Evolutionary conservation across 2,329 filamentous ascomycete genomes (phyloP).

Genomic region (Lachnellula arida): DNA sequence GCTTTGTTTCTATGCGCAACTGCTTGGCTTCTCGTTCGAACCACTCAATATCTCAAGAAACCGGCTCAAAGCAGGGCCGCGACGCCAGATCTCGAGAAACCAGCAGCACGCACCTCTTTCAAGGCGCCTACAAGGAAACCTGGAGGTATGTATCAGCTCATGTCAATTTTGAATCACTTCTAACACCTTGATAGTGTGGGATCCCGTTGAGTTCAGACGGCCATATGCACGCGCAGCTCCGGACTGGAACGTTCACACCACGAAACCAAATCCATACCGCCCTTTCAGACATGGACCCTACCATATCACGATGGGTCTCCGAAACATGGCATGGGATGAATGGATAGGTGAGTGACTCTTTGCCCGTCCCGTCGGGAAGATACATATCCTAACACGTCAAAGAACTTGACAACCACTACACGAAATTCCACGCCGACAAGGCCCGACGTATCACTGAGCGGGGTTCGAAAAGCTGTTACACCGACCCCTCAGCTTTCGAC

Average conservation of each 20-base stretch:
- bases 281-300: constrained; percentile 32
- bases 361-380: background rate
- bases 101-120: constrained; percentile 16
- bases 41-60: constrained; percentile 19
- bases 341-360: constrained; percentile 29
- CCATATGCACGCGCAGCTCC: constrained; percentile 26
- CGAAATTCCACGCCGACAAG: constrained; percentile 69
- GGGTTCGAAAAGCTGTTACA: constrained; percentile 61
- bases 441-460: constrained; percentile 61
- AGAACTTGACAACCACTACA: constrained; percentile 77
- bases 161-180: background rate
- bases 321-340: constrained; percentile 33
- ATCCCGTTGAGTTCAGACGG: constrained; percentile 29
- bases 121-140: constrained; percentile 28
- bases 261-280: constrained; percentile 31
- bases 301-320: constrained; percentile 33
- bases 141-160: constrained; percentile 23
- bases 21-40: constrained; percentile 22
- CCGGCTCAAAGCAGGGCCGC: constrained; percentile 15
- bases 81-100: constrained; percentile 30
- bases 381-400: constrained; percentile 12
- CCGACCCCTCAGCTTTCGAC: constrained; percentile 64
- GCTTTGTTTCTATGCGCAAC: constrained; percentile 10
- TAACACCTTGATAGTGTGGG: constrained; percentile 27
- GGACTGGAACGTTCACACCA: constrained; percentile 29